Conservation (phyloP, 2,329 filamentous ascomycete genomes). For the Alternaria brassicae region DNA sequence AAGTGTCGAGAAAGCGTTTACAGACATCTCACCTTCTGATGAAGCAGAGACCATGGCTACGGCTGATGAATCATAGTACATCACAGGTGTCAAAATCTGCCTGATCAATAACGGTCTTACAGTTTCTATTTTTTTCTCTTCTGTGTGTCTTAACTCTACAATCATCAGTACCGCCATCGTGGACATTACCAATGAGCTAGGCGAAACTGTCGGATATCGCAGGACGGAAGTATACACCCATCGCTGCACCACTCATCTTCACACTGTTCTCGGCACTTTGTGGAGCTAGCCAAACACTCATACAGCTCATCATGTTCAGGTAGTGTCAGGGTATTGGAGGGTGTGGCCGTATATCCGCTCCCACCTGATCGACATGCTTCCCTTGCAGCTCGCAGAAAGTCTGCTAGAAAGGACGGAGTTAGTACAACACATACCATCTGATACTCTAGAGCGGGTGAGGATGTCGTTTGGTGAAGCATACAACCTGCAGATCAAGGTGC, state of each 20-base stretch:
- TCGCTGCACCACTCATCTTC: slow-evolving; percentile 25
- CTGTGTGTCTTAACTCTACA: slow-evolving; percentile 41
- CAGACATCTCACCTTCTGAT: background rate
- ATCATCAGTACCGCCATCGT: slow-evolving; percentile 48
- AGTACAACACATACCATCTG: background rate
- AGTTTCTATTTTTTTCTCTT: slow-evolving; percentile 3
- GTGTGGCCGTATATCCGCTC: slow-evolving; percentile 27
- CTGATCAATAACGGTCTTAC: slow-evolving; percentile 5
- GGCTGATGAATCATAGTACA: slow-evolving; percentile 1
- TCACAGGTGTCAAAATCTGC: slow-evolving; percentile 6
- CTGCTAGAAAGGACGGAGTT: slow-evolving; percentile 13
- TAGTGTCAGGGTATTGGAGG: slow-evolving; percentile 46
- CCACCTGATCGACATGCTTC: slow-evolving; percentile 6
- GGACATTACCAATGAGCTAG: slow-evolving; percentile 40
- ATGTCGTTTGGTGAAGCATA: slow-evolving; percentile 15
- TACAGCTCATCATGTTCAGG: slow-evolving; percentile 45
- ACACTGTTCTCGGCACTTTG: slow-evolving; percentile 44
- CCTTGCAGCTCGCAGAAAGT: background rate
- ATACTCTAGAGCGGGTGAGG: background rate
- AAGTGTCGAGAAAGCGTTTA: background rate
- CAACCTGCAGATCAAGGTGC: slow-evolving; percentile 24
- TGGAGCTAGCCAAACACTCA: slow-evolving; percentile 35
- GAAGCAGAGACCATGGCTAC: background rate
- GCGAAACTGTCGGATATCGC: slow-evolving; percentile 9
- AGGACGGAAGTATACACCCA: slow-evolving; percentile 16